Percentiles rank a stretch among this genome's conserved stretches.
Evolutionary conservation across 345 rosid species (phyloP).

Genomic region (Eutrema yunnanense): DNA sequence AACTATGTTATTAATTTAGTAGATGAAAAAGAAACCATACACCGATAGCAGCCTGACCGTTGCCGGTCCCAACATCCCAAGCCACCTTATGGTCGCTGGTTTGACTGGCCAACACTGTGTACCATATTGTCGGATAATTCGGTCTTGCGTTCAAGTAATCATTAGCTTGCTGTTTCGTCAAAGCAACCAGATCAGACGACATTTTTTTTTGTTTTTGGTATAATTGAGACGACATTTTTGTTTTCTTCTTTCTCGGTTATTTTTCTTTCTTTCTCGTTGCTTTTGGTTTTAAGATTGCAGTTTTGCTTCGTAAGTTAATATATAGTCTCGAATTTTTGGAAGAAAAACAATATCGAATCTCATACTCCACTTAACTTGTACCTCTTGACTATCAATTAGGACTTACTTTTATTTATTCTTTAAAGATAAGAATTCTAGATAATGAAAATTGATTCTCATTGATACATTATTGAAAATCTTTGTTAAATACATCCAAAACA

Average conservation of each 20-base stretch:
- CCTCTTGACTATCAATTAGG: neutral
- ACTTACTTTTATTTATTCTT: neutral
- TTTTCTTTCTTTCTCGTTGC: neutral
- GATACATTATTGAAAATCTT: neutral
- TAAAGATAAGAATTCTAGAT: constrained; percentile 12
- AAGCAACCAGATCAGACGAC: constrained; percentile 6
- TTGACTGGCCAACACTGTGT: constrained; percentile 4
- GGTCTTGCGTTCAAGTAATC: constrained; percentile 28
- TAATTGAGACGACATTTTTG: neutral
- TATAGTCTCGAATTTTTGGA: neutral
- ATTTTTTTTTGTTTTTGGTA: no score
- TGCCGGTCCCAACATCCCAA: constrained; percentile 33
- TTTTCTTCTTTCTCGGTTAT: neutral
- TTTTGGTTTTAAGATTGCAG: neutral
- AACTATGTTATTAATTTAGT: neutral
- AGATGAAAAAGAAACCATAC: constrained; percentile 6
- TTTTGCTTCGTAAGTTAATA: neutral
- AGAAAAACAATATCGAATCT: neutral
- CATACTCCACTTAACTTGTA: neutral
- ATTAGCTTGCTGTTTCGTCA: constrained; percentile 9
- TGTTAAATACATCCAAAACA: neutral
- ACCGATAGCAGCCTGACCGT: constrained; percentile 31
- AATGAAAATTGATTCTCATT: neutral
- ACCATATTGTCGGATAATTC: constrained; percentile 22
- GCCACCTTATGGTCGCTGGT: constrained; percentile 18